These are phyloP conservation scores for Radiomyces spectabilis DNA, from an alignment of 192 early-diverging fungal species.

Conservation along the genomic window DNA sequence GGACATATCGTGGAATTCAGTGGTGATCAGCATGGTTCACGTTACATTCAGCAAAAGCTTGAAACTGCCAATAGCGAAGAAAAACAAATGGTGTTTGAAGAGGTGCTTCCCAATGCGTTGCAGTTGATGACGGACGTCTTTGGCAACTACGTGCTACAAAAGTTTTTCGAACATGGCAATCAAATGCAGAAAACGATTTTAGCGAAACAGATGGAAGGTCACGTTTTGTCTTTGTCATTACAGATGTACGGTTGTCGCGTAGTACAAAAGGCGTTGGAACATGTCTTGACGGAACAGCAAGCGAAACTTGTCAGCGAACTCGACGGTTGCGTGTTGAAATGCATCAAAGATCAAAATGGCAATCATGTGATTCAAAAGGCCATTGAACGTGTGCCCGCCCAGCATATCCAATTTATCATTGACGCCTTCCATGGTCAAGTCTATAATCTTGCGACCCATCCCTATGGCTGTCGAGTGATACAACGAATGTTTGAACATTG, in stretches of 20 bases:
- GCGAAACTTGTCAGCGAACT: conserved; percentile 84
- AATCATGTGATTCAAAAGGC: conserved; percentile 99
- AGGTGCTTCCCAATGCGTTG: conserved; percentile 83
- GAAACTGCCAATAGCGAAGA: conserved; percentile 90
- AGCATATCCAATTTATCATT: conserved; percentile 95
- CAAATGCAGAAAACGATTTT: conserved; percentile 88
- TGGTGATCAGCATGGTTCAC: conserved; percentile 96
- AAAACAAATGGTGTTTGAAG: conserved; percentile 95
- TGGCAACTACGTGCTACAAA: conserved; percentile 99
- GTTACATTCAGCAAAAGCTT: conserved; percentile 98
- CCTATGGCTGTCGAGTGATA: conserved; percentile 97
- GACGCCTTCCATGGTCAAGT: conserved; percentile 97
- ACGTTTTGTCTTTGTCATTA: conserved; percentile 86
- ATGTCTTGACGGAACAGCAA: conserved; percentile 89
- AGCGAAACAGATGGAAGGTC: conserved; percentile 93
- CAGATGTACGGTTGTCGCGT: conserved; percentile 99
- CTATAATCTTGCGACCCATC: conserved; percentile 92
- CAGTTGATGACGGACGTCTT: conserved; percentile 99
- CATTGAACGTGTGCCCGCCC: conserved; percentile 89
- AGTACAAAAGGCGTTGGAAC: conserved; percentile 97
- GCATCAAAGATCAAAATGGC: conserved; percentile 99
- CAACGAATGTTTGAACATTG: conserved; percentile 99
- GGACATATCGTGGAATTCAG: conserved; percentile 96
- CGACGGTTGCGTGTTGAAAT: conserved; percentile 94
- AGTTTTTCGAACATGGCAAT: conserved; percentile 97